A percentile compares a stretch with the other conserved stretches of the same genome.
Conservation (phyloP, 176 grass and related monocot species). For the sorghum (Sorghum bicolor) region Sorghum_bicolor_NCBIv3 NC_012871.2:5375001-5375500, state of each 20-base stretch:
- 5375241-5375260: not conserved
- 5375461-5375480: no score
- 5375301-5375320: not conserved
- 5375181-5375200: not conserved
- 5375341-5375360: not conserved
- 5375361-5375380: not conserved
- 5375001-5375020: conserved; percentile 19
- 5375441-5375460: no score
- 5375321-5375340: not conserved
- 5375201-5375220: not conserved
- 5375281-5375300: not conserved
- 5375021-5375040: not conserved
- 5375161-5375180: conserved; percentile 3
- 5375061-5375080: not conserved
- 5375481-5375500: no score
- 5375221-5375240: not conserved
- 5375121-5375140: not conserved
- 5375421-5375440: no score
- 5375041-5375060: not conserved
- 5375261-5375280: not conserved
- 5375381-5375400: not conserved
- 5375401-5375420: not conserved
- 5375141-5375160: conserved; percentile 17
- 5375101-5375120: not conserved
- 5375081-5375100: not conserved